A percentile compares a stretch with the other conserved stretches of the same genome.
Conservation (phyloP, 2,329 filamentous ascomycete species). For the Colletotrichum abscissum region DNA sequence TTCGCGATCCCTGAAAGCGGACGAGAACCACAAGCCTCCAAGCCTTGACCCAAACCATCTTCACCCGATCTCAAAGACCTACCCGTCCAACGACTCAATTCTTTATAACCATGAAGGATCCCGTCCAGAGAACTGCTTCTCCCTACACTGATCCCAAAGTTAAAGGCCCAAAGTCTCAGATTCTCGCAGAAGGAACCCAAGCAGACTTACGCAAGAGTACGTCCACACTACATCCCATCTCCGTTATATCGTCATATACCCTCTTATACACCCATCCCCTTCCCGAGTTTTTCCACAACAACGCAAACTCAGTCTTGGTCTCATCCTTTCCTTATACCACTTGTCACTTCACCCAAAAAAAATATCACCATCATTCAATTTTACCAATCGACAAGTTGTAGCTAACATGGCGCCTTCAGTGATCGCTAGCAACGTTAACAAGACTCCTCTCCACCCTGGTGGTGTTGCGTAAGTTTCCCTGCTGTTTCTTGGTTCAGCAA, state of each 20-base stretch:
- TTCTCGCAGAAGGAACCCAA: slow-evolving; percentile 48
- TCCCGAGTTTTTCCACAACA: slow-evolving; percentile 6
- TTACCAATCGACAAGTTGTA: not conserved
- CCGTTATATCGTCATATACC: slow-evolving; percentile 22
- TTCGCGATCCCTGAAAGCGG: slow-evolving; percentile 34
- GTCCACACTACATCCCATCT: slow-evolving; percentile 38
- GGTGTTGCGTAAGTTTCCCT: slow-evolving; percentile 83
- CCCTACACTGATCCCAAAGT: slow-evolving; percentile 51
- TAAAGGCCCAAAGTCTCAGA: slow-evolving; percentile 53
- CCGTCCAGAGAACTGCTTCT: slow-evolving; percentile 51
- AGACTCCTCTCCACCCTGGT: slow-evolving; percentile 89
- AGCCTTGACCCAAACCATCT: slow-evolving; percentile 33
- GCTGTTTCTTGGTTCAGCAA: slow-evolving; percentile 51
- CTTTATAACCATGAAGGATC: slow-evolving; percentile 54
- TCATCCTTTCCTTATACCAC: not conserved
- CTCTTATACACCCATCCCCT: not conserved
- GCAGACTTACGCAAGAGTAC: slow-evolving; percentile 54
- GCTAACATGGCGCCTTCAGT: slow-evolving; percentile 49
- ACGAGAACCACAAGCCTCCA: slow-evolving; percentile 33
- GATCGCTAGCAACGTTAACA: slow-evolving; percentile 78
- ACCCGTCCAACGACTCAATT: slow-evolving; percentile 21
- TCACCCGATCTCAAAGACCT: slow-evolving; percentile 26
- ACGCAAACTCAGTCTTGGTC: slow-evolving; percentile 37
- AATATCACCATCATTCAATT: not conserved
- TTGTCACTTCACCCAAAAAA: not conserved